Conservation (phyloP, 768 basidiomycete genomes). For the Termitomyces sp. region DNA sequence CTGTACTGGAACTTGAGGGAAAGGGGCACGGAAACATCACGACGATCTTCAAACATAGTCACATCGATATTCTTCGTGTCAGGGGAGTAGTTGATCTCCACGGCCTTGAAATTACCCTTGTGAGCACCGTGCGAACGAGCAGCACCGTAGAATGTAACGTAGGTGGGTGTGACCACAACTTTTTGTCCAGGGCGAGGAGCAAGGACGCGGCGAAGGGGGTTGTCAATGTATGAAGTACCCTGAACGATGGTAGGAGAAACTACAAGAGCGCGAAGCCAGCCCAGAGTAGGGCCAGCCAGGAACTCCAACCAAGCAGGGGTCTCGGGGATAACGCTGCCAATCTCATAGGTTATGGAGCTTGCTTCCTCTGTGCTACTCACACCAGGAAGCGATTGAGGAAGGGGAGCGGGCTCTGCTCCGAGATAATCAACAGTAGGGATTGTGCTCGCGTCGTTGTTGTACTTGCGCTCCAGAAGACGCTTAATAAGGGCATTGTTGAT, state of each 20-base stretch:
- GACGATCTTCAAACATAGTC: constrained; percentile 81
- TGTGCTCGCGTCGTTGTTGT: constrained; percentile 65
- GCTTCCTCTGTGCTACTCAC: constrained; percentile 37
- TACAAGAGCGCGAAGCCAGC: constrained; percentile 85
- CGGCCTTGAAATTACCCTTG: constrained; percentile 72
- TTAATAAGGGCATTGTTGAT: constrained; percentile 74
- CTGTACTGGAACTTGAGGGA: constrained; percentile 79
- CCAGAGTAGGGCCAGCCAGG: constrained; percentile 75
- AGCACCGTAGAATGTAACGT: constrained; percentile 67
- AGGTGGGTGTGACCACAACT: constrained; percentile 59
- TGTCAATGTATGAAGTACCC: constrained; percentile 79
- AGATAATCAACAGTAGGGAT: constrained; percentile 88
- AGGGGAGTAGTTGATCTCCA: constrained; percentile 62
- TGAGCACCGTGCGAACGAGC: constrained; percentile 78
- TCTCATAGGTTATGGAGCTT: constrained; percentile 41
- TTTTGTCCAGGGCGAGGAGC: constrained; percentile 77
- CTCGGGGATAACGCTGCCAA: constrained; percentile 52
- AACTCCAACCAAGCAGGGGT: constrained; percentile 74
- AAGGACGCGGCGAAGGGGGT: constrained; percentile 84
- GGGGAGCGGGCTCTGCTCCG: constrained; percentile 34
- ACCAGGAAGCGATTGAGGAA: constrained; percentile 28
- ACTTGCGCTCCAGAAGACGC: constrained; percentile 74
- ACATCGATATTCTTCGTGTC: constrained; percentile 57
- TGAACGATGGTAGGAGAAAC: constrained; percentile 82
- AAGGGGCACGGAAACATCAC: constrained; percentile 71